Base-by-base conservation (phyloP, 306 rosid species). In the Benincasa hispida region DNA sequence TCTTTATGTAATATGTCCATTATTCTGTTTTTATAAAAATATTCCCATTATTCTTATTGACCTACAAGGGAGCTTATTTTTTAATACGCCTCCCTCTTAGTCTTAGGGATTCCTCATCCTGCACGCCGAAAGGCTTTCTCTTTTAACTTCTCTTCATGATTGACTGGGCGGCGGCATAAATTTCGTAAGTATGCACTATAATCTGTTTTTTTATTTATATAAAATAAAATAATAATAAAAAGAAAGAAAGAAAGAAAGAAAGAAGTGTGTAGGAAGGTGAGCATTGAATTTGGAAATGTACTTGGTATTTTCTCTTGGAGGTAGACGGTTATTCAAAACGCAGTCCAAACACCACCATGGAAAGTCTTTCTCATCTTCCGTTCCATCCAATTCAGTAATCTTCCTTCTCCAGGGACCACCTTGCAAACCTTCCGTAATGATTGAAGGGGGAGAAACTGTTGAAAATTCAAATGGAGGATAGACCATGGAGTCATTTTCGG, bases 331-430 rank as follows among this genome's bases (percentile, higher is more conserved):
- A 82, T 83, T 88, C 86, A 95, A 88, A 66, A 95, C 84, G 18
- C 97, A 95, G 72, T 95, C 99, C 76, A 92, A 81, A 84, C 96
- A 90, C 99, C 99, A 95, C 86, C 87, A 88, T n/a, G 99, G 99
- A 42, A 95, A 85, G 82, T 92, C 99, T 82, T 92, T 94, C 77
- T 92, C 99, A 78, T 92, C 99, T 85, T 92, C 97, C 27, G 89
- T 85, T 80, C 97, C 99, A 87, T 92, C 96, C 76, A 95, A 86
- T 79, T 89, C 93, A 61, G 96, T 92, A 80, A 92, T 87, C 80
- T 88, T 88, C 88, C 89, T 95, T 55, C 99, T 90, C 99, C 99
- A 95, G 2, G 96, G 98, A 68, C 97, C 99, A 77, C 99, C 99
- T 47, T 95, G 91, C 63, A 87, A 79, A 75, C 99, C 98, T 92